Evolutionary conservation across 768 basidiomycete genomes (phyloP), one percentile per base, ranked within the genome.

Genomic region (Rhizopogon vulgaris): DNA sequence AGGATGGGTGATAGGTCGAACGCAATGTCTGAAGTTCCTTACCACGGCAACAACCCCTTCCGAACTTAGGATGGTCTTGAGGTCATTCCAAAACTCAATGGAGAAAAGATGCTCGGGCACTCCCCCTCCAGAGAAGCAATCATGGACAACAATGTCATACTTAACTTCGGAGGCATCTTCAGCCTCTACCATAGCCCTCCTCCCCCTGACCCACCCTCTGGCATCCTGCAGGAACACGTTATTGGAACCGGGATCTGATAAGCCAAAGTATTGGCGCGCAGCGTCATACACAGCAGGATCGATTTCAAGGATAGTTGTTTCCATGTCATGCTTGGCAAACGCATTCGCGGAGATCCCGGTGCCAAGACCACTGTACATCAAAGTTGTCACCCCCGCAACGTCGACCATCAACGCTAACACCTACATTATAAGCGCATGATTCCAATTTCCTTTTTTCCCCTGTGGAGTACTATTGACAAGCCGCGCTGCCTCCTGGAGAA

Each of bases 121-220:
- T n/a, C 82, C 83, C 3, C 95, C 95, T 8, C 94, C 95, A 8
- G 93, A 92, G 65, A 96, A 97, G 62, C 90, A 90, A 60, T 95
- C 94, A 58, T 97, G 95, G 0, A 95, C 73, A 38, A 93, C 79
- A 55, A 86, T 75, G 58, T 90, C 86, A 62, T 80, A 91, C 7
- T 48, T 49, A 8, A 57, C 30, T 38, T n/a, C 17, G 25, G 14
- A 40, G n/a, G 42, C 32, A 12, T 49, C 17, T 18, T 48, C 47
- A 39, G 55, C 42, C 17, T 71, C 69, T 8, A 65, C 65, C 41
- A 57, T 58, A 32, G 49, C 24, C 48, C 74, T 75, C 42, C 72
- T 67, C 7, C 76, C 68, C 30, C 61, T 38, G n/a, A 85, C 78
- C 82, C 87, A 93, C 11, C 59, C 55, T 27, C 86, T 77, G 5